Evolutionary conservation across 371 early-diverging fungal species (phyloP).

Genomic region (Zancudomyces culisetae): DNA sequence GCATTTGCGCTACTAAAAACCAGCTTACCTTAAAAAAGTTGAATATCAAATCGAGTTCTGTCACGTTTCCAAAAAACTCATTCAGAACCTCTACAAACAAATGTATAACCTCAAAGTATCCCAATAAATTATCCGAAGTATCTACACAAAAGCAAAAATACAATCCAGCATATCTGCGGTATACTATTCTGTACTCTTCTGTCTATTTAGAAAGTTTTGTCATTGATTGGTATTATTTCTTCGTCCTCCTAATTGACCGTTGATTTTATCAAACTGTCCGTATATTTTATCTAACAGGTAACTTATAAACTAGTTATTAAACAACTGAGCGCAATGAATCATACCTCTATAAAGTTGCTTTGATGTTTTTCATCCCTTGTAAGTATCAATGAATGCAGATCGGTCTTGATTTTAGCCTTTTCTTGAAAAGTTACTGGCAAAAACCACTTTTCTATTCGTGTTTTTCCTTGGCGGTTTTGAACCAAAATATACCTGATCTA

Average conservation of each 20-base stretch:
- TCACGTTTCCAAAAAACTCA: constrained; percentile 93
- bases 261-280: too few relatives aligned
- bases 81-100: constrained; percentile 96
- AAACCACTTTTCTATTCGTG: constrained; percentile 91
- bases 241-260: too few relatives aligned
- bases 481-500: constrained; percentile 88
- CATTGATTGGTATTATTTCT: too few relatives aligned
- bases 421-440: constrained; percentile 83
- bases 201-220: constrained; percentile 36
- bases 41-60: constrained; percentile 92
- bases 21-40: constrained; percentile 84
- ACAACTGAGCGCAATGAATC: background rate
- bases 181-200: constrained; percentile 86
- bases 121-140: constrained; percentile 88
- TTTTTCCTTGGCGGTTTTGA: constrained; percentile 95
- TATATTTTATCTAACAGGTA: too few relatives aligned
- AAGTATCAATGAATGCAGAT: constrained; percentile 85
- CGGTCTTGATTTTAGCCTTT: constrained; percentile 77
- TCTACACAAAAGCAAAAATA: constrained; percentile 96
- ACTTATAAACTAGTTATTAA: background rate
- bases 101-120: constrained; percentile 87
- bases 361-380: constrained; percentile 91
- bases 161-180: constrained; percentile 88
- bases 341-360: constrained; percentile 89
- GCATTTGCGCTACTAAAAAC: constrained; percentile 31